These are phyloP conservation scores for Heliamphora exappendiculata DNA, from an alignment of 148 eudicot species.

Conservation along the genomic window DNA sequence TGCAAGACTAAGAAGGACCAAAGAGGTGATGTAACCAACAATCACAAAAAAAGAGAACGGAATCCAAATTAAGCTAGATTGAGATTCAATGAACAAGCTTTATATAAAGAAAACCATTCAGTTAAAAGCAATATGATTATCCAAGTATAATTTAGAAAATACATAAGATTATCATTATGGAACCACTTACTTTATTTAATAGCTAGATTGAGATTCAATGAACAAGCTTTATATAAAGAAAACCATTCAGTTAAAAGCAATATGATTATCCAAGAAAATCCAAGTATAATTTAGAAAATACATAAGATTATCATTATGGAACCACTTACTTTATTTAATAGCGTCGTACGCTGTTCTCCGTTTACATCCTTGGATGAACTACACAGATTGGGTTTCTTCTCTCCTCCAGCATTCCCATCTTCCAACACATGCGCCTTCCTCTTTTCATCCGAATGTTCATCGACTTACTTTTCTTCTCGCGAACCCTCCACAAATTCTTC, in stretches of 20 bases:
- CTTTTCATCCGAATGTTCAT: conserved; percentile 30
- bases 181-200: conserved; percentile 19
- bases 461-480: conserved; percentile 52
- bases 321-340: conserved; percentile 20
- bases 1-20: no score
- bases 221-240: neutral
- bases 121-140: neutral
- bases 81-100: neutral
- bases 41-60: no score
- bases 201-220: neutral
- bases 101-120: neutral
- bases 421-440: conserved; percentile 25
- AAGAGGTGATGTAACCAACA: no score
- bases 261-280: neutral
- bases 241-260: no score
- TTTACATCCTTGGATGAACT: conserved; percentile 15
- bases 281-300: neutral
- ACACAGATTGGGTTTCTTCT: conserved; percentile 23
- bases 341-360: neutral
- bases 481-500: conserved; percentile 78
- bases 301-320: neutral
- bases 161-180: neutral
- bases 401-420: conserved; percentile 10
- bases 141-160: neutral
- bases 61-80: no score